These are phyloP conservation scores for Starmerella gropengiesseri DNA, from an alignment of 805 yeast species.

Conservation along the genomic window DNA sequence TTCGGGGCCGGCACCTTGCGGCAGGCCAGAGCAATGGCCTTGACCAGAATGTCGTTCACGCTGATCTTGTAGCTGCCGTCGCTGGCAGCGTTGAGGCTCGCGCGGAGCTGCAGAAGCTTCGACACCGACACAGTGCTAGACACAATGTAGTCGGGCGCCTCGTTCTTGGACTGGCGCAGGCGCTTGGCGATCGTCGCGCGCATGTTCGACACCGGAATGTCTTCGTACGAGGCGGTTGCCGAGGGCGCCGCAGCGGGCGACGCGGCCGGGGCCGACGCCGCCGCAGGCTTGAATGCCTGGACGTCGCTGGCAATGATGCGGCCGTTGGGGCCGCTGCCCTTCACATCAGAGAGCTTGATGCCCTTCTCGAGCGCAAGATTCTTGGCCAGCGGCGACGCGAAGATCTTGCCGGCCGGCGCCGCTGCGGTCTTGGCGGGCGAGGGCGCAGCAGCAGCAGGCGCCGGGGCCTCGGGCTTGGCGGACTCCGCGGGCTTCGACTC, in stretches of 20 bases:
- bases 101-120: conserved; percentile 84
- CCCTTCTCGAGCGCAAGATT: conserved; percentile 87
- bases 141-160: conserved; percentile 85
- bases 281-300: conserved; percentile 50
- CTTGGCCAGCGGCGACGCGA: conserved; percentile 94
- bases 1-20: conserved; percentile 87
- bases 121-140: conserved; percentile 78
- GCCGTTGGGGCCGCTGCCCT: conserved; percentile 92
- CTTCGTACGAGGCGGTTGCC: conserved; percentile 54
- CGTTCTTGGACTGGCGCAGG: conserved; percentile 71
- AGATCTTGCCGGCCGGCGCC: conserved; percentile 49
- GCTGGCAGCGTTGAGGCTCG: conserved; percentile 72
- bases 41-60: conserved; percentile 85
- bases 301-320: conserved; percentile 88
- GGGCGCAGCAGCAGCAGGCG: conserved; percentile 2
- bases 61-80: conserved; percentile 84
- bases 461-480: conserved; percentile 21
- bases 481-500: conserved; percentile 23
- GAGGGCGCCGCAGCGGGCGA: conserved; percentile 38
- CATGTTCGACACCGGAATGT: conserved; percentile 81
- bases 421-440: conserved; percentile 12
- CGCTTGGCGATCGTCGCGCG: conserved; percentile 89
- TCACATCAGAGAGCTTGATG: conserved; percentile 67
- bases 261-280: conserved; percentile 28
- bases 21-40: conserved; percentile 87